Evolutionary conservation across 1,284 basidiomycete species (phyloP).

Genomic region (Fistulinella cinereoalba): DNA sequence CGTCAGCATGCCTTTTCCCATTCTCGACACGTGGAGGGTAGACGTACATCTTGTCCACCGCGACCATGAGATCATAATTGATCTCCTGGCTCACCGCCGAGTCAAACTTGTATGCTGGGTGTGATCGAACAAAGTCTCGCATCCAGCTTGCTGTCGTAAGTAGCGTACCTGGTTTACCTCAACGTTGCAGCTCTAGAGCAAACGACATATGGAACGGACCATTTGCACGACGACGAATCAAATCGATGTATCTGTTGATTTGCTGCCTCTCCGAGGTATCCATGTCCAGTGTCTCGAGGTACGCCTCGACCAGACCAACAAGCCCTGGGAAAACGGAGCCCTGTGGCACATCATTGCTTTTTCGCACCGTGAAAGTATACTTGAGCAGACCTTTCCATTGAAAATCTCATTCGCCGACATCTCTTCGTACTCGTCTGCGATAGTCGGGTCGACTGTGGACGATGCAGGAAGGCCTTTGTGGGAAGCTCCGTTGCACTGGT

Average conservation of each 20-base stretch:
- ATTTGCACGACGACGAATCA: constrained; percentile 77
- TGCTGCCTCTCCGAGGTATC: constrained; percentile 59
- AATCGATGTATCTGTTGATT: constrained; percentile 77
- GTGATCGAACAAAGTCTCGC: constrained; percentile 83
- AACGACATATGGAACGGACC: constrained; percentile 48
- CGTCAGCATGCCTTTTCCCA: no score
- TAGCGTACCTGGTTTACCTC: constrained; percentile 61
- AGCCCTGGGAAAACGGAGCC: constrained; percentile 84
- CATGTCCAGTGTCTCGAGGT: constrained; percentile 86
- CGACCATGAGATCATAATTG: constrained; percentile 91
- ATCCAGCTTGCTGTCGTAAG: constrained; percentile 93
- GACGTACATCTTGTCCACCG: constrained; percentile 89
- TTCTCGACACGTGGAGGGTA: neutral
- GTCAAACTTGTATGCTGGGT: constrained; percentile 89
- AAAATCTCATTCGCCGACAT: constrained; percentile 94
- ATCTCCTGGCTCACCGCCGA: constrained; percentile 89
- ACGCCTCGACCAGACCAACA: constrained; percentile 80
- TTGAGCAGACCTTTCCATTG: constrained; percentile 72
- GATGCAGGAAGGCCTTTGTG: constrained; percentile 57
- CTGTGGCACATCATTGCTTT: constrained; percentile 33
- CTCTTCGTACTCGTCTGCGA: constrained; percentile 88
- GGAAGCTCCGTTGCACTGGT: constrained; percentile 27
- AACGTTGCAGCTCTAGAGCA: constrained; percentile 2
- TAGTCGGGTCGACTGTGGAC: constrained; percentile 41
- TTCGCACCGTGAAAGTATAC: constrained; percentile 3